Base-by-base conservation (phyloP, 352 stramenopile species). In the Globisporangium okanoganense region DNA sequence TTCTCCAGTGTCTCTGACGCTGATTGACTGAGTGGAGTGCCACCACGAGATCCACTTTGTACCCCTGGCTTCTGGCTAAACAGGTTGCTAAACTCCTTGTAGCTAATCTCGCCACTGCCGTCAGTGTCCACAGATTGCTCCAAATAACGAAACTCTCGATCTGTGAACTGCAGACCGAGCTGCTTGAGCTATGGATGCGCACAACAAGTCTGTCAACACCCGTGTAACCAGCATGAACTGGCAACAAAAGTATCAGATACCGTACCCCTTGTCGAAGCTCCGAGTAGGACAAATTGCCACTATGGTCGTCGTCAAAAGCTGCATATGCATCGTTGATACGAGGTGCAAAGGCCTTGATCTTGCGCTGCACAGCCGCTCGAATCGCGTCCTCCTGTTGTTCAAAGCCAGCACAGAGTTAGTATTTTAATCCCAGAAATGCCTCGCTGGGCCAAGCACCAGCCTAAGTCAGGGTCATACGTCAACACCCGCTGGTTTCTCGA, bases 231-330 rank as follows among this genome's bases (percentile, higher is more conserved):
- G 31, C 8, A 10, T 14, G 25, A 13, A 25, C 16, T 54, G 29
- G 29, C n/a, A n/a, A n/a, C n/a, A n/a, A n/a, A 10, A 35, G 6
- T 7, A 35, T 35, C 10, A 31, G 20, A 59, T 2, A n/a, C 36
- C 59, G 9, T 38, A 87, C 77, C 31, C 78, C 78, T 20, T 78
- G 64, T 14, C 67, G 71, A 55, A 85, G 71, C 56, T 85, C 78
- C 13, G 56, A 38, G 31, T 84, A 85, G 22, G 78, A 87, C 18
- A 87, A 31, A 3, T 75, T 82, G 10, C 78, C 78, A 9, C 66
- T 78, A 44, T 84, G 75, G 22, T 87, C 75, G 25, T 78, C 60
- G 22, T 87, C 75, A 51, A 87, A 87, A 0, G 71, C 65, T n/a
- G 65, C 65, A 56, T 80, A 85, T 25, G 72, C 70, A 44, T 85